Conservation (phyloP, 768 basidiomycete species). For the Lyophyllum semitale region DNA sequence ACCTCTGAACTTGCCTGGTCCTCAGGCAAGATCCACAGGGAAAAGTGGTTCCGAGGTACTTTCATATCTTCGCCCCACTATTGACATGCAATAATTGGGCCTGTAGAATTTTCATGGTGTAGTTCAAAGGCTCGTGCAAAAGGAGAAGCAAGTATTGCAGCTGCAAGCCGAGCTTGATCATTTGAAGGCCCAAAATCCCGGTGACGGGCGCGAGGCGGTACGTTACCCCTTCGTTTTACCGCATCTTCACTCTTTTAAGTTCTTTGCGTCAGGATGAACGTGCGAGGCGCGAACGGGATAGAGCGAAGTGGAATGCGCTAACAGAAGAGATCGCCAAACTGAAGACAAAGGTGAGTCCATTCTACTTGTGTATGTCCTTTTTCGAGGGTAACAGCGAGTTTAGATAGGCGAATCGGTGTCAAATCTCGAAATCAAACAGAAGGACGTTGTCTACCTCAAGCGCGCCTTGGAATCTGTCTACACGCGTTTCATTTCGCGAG, state of each 20-base stretch:
- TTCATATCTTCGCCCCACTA: conserved; percentile 1
- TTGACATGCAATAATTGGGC: not conserved
- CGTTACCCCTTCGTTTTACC: conserved; percentile 23
- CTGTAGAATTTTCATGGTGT: conserved; percentile 67
- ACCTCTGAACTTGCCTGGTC: conserved; percentile 33
- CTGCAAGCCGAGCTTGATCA: conserved; percentile 73
- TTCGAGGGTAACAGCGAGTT: conserved; percentile 1
- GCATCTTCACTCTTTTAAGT: not conserved
- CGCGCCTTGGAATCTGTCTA: conserved; percentile 88
- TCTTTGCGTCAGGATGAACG: conserved; percentile 58
- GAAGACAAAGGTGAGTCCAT: conserved; percentile 58
- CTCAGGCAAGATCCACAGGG: conserved; percentile 40
- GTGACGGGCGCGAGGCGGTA: conserved; percentile 62
- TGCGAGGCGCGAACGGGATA: conserved; percentile 74
- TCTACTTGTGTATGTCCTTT: not conserved
- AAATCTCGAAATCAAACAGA: conserved; percentile 55
- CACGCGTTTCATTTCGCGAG: conserved; percentile 66
- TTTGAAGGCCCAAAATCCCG: conserved; percentile 57
- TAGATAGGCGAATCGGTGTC: conserved; percentile 60
- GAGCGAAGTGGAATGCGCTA: conserved; percentile 68
- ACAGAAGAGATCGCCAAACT: conserved; percentile 74
- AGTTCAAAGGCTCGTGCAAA: conserved; percentile 77
- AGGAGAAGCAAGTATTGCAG: conserved; percentile 82
- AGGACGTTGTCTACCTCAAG: conserved; percentile 76
- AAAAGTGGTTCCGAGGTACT: conserved; percentile 62